These are phyloP conservation scores for Magnaporthiopsis rhizophila DNA, from an alignment of 2,329 filamentous ascomycete species.

Conservation along the genomic window DNA sequence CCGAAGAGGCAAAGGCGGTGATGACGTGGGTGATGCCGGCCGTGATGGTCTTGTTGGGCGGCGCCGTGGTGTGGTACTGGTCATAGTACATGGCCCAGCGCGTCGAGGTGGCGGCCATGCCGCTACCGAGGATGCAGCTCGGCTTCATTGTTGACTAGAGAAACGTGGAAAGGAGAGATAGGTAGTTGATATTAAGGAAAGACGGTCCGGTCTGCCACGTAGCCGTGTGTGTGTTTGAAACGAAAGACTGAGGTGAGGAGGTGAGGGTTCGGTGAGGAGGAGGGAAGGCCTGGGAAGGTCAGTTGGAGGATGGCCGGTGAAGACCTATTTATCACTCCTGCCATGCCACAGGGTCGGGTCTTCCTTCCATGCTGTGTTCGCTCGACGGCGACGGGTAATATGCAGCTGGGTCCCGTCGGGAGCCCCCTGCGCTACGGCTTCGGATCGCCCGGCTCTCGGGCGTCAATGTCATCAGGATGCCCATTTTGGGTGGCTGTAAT, in stretches of 20 bases:
- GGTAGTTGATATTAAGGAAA: not conserved
- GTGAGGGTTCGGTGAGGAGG: not conserved
- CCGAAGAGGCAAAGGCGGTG: conserved; percentile 42
- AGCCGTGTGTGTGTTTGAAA: not conserved
- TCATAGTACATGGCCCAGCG: conserved; percentile 11
- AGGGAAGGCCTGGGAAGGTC: not conserved
- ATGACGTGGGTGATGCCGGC: conserved; percentile 42
- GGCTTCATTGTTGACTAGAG: not conserved
- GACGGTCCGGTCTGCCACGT: not conserved
- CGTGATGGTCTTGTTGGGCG: conserved; percentile 10
- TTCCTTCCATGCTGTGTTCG: not conserved
- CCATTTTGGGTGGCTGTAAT: not conserved
- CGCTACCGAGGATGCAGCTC: not conserved
- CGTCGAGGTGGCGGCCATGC: conserved; percentile 1
- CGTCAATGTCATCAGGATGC: not conserved
- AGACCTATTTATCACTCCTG: not conserved
- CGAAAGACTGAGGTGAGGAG: conserved; percentile 6
- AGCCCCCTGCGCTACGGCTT: not conserved
- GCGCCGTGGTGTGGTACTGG: conserved; percentile 10
- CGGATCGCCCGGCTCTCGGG: not conserved
- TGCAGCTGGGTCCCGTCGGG: too few relatives aligned
- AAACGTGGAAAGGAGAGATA: not conserved
- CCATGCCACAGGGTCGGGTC: not conserved
- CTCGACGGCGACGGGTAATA: not conserved
- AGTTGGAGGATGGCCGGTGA: not conserved